Base-by-base conservation (phyloP, 2,329 filamentous ascomycete species). In the Calonectria pseudoturangicola region DNA sequence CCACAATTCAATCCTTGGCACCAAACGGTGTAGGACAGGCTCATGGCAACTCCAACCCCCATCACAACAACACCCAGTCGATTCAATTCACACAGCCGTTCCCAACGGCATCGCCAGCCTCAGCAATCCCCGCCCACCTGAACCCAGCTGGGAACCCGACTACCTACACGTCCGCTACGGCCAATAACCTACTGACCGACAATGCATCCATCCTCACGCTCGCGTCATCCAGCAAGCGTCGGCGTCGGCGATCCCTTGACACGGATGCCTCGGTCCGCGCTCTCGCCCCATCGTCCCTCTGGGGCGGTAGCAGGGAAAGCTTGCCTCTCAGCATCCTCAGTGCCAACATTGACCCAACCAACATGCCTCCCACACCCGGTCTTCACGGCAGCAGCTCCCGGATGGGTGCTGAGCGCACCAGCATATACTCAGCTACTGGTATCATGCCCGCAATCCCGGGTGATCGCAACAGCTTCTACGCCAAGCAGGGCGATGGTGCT, bases 161-260 rank as follows among this genome's bases (percentile, higher is more conserved):
- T 6, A 96, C 93, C 0, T 96, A 96, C 83, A 90, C 88, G 64
- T 91, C 90, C n/a, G 94, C 94, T 2, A 96, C 93, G 0, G 94
- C 94, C 66, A 95, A 96, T 84, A 95, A 94, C 79, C 88, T 96
- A 7, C 87, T 96, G 41, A 95, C 93, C 1, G 95, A 97, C 82
- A 95, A 97, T 81, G 95, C 95, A 27, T 96, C 94, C 30, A 96
- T 97, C 77, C 85, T 97, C 73, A 97, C 95, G 0, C 88, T 97
- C 16, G 95, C 95, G 2, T 96, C 94, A 4, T 96, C 94, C 0
- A 95, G 93, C 75, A 95, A 96, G 85, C 91, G 93, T 45, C 90
- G 92, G 33, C 92, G 95, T 43, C 90, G 94, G 62, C 91, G 94
- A 73, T 96, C 94, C 36, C 92, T 96, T 84, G 95, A 97, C 82